These are phyloP conservation scores for Cryphonectria parasitica DNA, from an alignment of 2,329 filamentous ascomycete species.

Conservation along the genomic window DNA sequence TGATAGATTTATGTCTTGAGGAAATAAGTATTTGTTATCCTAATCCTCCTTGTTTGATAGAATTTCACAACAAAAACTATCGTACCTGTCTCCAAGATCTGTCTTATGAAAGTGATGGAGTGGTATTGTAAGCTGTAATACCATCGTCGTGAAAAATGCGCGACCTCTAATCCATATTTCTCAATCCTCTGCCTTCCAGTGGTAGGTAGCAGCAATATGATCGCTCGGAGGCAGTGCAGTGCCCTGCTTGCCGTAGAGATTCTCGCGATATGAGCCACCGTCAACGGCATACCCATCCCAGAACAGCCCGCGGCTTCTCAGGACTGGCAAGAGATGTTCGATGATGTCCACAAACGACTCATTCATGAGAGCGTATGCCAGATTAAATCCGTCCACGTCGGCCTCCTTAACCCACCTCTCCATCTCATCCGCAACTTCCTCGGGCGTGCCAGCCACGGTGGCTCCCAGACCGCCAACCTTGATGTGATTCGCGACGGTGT, in stretches of 20 bases:
- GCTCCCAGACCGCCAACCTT: conserved; percentile 32
- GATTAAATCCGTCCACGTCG: conserved; percentile 27
- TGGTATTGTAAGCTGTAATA: too few species aligned
- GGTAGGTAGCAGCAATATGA: conserved; percentile 21
- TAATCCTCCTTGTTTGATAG: too few species aligned
- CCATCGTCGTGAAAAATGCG: too few species aligned
- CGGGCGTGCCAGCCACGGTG: conserved; percentile 25
- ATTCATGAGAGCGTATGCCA: conserved; percentile 68
- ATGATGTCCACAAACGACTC: conserved; percentile 70
- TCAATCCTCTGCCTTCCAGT: conserved; percentile 31
- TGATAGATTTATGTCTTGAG: not conserved
- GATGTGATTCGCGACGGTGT: conserved; percentile 32
- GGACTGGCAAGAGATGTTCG: conserved; percentile 66
- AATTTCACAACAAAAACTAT: too few species aligned
- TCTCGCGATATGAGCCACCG: conserved; percentile 64
- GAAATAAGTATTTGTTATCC: not conserved
- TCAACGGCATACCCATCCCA: conserved; percentile 58
- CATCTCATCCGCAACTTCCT: conserved; percentile 28
- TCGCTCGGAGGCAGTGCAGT: conserved; percentile 19
- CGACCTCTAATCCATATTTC: too few species aligned
- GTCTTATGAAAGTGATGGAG: not conserved
- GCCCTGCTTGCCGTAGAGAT: conserved; percentile 57
- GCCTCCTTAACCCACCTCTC: conserved; percentile 27
- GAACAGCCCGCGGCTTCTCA: conserved; percentile 62
- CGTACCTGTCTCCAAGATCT: not conserved